phyloP scores from a whole-genome alignment of 306 rosid species.

The Trifolium subterraneum region DNA sequence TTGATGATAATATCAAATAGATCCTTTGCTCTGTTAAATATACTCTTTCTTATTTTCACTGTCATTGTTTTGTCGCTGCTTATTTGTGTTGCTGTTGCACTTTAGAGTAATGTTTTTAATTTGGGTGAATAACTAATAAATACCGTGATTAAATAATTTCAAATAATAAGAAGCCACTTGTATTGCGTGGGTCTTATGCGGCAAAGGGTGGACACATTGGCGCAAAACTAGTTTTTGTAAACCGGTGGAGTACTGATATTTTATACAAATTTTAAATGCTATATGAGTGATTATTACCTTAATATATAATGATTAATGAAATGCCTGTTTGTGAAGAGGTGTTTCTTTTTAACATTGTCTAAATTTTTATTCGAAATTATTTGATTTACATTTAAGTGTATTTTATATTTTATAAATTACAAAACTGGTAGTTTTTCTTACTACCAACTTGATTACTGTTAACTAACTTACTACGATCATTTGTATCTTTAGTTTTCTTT shows the following conservation, averaged over 20 bases:
- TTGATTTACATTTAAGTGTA: conserved; percentile 25
- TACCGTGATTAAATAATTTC: conserved; percentile 9
- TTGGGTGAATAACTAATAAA: conserved; percentile 33
- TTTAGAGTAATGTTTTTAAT: conserved; percentile 16
- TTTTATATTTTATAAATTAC: conserved; percentile 26
- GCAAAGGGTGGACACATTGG: conserved; percentile 27
- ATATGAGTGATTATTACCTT: conserved; percentile 27
- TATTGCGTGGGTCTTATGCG: conserved; percentile 30
- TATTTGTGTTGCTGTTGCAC: conserved; percentile 33
- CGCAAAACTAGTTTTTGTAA: conserved; percentile 10
- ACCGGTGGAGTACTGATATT: conserved; percentile 20
- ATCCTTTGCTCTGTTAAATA: conserved; percentile 38
- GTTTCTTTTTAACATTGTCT: conserved; percentile 27
- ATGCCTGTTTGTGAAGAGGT: conserved; percentile 26
- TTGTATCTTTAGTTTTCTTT: conserved; percentile 44
- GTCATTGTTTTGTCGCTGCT: conserved; percentile 19
- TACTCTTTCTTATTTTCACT: conserved; percentile 22
- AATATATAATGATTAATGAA: conserved; percentile 35
- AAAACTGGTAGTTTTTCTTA: conserved; percentile 24
- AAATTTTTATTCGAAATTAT: conserved; percentile 8
- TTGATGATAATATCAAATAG: conserved; percentile 8
- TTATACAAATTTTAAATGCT: conserved; percentile 23
- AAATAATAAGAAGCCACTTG: conserved; percentile 15
- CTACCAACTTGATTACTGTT: conserved; percentile 12
- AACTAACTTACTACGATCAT: conserved; percentile 31